phyloP scores from a whole-genome alignment of 345 rosid genomes.

The Salix dunnii region DNA sequence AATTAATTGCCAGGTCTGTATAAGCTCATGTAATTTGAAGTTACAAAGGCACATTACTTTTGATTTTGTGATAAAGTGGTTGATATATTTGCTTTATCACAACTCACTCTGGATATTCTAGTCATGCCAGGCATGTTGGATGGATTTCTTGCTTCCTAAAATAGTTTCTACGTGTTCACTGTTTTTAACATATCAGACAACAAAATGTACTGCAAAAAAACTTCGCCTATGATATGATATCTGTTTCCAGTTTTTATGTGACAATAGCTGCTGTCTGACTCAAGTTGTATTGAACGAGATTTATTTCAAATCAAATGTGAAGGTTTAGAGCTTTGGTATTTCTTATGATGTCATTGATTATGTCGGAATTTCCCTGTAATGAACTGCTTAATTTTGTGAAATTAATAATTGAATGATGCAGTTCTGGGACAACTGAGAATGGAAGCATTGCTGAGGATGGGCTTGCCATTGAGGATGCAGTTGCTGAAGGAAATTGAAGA shows the following conservation, averaged over 20 bases:
- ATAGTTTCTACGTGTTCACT: background rate
- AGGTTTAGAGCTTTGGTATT: background rate
- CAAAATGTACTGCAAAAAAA: no score
- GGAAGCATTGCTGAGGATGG: slow-evolving; percentile 12
- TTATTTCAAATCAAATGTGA: background rate
- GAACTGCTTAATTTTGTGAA: background rate
- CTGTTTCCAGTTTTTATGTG: background rate
- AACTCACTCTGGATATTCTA: background rate
- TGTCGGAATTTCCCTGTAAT: background rate
- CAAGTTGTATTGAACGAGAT: background rate
- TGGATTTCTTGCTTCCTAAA: background rate
- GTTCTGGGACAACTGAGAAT: slow-evolving; percentile 30
- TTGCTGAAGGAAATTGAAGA: slow-evolving; percentile 26
- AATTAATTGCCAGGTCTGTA: background rate
- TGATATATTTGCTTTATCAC: background rate
- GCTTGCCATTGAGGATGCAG: slow-evolving; percentile 21
- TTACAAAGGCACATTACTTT: background rate
- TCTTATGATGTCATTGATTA: background rate
- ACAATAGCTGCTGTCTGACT: background rate
- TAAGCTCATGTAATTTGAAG: background rate
- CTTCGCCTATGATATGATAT: background rate
- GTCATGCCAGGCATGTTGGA: background rate
- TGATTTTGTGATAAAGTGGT: background rate
- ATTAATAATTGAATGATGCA: slow-evolving; percentile 20
- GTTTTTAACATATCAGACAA: background rate